phyloP scores from a whole-genome alignment of 2,329 filamentous ascomycete genomes.

The Penicillium freii region DNA sequence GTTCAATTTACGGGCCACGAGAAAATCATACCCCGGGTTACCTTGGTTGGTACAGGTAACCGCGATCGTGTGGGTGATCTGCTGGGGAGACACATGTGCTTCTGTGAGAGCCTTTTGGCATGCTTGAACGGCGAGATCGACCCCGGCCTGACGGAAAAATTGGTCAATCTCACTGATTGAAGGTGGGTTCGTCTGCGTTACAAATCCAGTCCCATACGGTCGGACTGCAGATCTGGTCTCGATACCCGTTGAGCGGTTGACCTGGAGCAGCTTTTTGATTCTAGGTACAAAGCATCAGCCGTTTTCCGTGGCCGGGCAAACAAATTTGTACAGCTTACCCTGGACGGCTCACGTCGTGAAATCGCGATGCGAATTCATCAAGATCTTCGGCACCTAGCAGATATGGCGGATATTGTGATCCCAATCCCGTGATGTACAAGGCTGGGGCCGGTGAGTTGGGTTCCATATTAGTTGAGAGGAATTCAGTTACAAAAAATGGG shows the following conservation, averaged over 20 bases:
- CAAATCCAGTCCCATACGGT: neutral
- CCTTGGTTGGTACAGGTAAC: conserved; percentile 69
- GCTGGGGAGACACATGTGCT: neutral
- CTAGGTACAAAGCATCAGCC: neutral
- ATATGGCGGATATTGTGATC: conserved; percentile 2
- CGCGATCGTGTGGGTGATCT: conserved; percentile 65
- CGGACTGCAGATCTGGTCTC: conserved; percentile 2
- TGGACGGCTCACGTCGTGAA: neutral
- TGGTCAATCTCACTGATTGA: neutral
- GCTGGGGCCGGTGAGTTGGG: neutral
- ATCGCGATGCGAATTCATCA: neutral
- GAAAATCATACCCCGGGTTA: conserved; percentile 68
- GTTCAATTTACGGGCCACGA: conserved; percentile 58
- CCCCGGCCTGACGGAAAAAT: neutral
- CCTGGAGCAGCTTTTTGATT: neutral
- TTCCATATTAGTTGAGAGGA: neutral
- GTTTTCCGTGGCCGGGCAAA: no score
- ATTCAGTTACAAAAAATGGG: neutral
- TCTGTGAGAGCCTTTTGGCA: neutral
- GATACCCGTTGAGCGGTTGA: conserved; percentile 1
- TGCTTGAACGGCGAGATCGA: neutral
- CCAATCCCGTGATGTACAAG: conserved; percentile 1
- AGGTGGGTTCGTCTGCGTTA: neutral
- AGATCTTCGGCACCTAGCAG: neutral
- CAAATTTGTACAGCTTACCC: neutral